phyloP scores from a whole-genome alignment of 148 eudicot species.

The Chenopodium formosanum region DNA sequence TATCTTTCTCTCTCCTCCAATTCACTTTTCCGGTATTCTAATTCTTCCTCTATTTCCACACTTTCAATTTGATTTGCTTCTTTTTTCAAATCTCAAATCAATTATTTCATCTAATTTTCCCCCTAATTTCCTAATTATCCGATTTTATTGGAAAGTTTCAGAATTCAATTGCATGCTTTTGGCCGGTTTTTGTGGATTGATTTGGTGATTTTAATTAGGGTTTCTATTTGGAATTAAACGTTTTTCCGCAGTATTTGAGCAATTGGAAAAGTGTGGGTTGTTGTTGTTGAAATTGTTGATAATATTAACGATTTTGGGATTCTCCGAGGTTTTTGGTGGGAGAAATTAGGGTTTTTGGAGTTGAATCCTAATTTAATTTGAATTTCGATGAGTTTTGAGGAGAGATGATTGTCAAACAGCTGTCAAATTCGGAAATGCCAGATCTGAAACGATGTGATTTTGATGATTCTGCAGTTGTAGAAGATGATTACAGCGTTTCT shows the following conservation, averaged over 20 bases:
- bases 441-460: constrained; percentile 34
- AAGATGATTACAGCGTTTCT: constrained; percentile 27
- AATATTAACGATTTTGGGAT: background rate
- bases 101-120: background rate
- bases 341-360: constrained; percentile 40
- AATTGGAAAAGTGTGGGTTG: background rate
- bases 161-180: constrained; percentile 15
- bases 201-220: constrained; percentile 23
- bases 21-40: constrained; percentile 5
- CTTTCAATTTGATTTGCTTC: background rate
- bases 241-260: background rate
- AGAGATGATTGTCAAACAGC: constrained; percentile 34
- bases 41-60: background rate
- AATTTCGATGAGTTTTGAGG: constrained; percentile 10
- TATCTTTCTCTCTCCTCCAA: background rate
- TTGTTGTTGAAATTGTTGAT: background rate
- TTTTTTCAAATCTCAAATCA: too few species aligned
- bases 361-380: background rate
- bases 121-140: background rate
- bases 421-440: constrained; percentile 38
- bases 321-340: constrained; percentile 16
- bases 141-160: background rate
- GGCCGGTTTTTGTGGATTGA: background rate
- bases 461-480: constrained; percentile 28
- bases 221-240: background rate